Percentiles rank a stretch among this genome's conserved stretches.
phyloP scores from a whole-genome alignment of 2,329 filamentous ascomycete species.

The Colletotrichum falcatum region DNA sequence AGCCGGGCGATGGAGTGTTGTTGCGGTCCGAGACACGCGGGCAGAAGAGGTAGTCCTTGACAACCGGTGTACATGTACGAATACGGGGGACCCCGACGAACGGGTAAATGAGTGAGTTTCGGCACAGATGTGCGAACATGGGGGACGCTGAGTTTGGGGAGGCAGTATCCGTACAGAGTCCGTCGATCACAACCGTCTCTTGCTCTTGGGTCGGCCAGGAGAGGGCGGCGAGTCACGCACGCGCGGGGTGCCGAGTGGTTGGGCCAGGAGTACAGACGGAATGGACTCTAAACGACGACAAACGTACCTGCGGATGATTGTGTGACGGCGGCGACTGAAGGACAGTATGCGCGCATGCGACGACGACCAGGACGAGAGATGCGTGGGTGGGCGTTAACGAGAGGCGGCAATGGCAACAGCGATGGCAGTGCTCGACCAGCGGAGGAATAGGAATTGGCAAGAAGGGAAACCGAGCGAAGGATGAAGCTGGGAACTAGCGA shows the following conservation, averaged over 20 bases:
- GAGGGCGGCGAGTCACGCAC: conserved; percentile 23
- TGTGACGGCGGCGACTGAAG: conserved; percentile 14
- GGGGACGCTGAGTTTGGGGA: conserved; percentile 32
- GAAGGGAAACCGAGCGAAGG: background rate
- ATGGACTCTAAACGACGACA: conserved; percentile 13
- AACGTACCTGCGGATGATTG: conserved; percentile 25
- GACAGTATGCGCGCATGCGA: conserved; percentile 6
- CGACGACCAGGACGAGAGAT: background rate
- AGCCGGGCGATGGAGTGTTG: conserved; percentile 13
- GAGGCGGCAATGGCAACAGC: background rate
- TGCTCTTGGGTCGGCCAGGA: conserved; percentile 11
- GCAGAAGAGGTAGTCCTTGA: conserved; percentile 15
- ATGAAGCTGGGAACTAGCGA: conserved; percentile 4
- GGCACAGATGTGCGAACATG: conserved; percentile 33
- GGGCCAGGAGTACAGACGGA: conserved; percentile 14
- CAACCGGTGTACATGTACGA: conserved; percentile 8
- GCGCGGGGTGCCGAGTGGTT: conserved; percentile 4
- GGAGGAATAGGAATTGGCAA: conserved; percentile 1
- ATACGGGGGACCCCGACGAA: conserved; percentile 18
- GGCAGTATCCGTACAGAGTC: conserved; percentile 28
- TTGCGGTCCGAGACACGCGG: conserved; percentile 27
- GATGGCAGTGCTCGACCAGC: background rate
- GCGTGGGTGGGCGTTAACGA: conserved; percentile 1
- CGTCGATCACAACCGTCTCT: conserved; percentile 20
- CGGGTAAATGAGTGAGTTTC: conserved; percentile 26